Conservation (phyloP, 2,329 filamentous ascomycete species). For the Colletotrichum endophyticum region DNA sequence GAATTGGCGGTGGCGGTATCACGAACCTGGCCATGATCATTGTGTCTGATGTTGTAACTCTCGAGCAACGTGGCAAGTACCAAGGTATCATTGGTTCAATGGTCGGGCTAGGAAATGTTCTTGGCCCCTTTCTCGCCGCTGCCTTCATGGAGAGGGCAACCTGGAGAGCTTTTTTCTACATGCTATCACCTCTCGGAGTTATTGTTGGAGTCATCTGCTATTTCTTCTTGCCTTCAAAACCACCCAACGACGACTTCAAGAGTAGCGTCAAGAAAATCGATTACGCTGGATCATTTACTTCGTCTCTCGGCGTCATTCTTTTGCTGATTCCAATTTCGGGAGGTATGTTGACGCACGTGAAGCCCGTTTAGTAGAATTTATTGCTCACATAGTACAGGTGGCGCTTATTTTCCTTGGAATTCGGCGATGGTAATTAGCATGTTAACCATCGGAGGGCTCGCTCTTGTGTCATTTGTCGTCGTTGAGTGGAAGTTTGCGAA, state of each 20-base stretch:
- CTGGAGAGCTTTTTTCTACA: slow-evolving; percentile 48
- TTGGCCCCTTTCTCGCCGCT: slow-evolving; percentile 49
- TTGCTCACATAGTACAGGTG: slow-evolving; percentile 18
- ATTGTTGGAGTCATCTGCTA: slow-evolving; percentile 49
- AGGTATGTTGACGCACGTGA: slow-evolving; percentile 30
- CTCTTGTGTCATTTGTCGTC: slow-evolving; percentile 24
- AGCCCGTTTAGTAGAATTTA: no score
- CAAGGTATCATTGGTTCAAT: slow-evolving; percentile 46
- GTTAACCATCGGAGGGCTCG: slow-evolving; percentile 23
- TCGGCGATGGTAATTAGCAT: slow-evolving; percentile 29
- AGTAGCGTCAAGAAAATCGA: slow-evolving; percentile 62
- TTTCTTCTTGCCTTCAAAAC: slow-evolving; percentile 57
- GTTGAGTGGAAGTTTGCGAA: slow-evolving; percentile 31
- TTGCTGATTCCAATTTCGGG: slow-evolving; percentile 69
- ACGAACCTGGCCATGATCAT: slow-evolving; percentile 66
- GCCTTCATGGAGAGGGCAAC: slow-evolving; percentile 39
- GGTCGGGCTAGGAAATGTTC: slow-evolving; percentile 44
- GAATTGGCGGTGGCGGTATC: slow-evolving; percentile 67
- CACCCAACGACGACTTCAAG: slow-evolving; percentile 47
- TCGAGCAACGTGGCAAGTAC: slow-evolving; percentile 63
- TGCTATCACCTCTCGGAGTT: slow-evolving; percentile 55
- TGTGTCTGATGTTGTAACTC: slow-evolving; percentile 62
- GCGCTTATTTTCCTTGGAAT: slow-evolving; percentile 29
- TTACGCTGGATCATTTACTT: slow-evolving; percentile 59
- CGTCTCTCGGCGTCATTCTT: slow-evolving; percentile 61